phyloP scores from a whole-genome alignment of 2,329 filamentous ascomycete genomes.

The Mollisiaceae sp. region DNA sequence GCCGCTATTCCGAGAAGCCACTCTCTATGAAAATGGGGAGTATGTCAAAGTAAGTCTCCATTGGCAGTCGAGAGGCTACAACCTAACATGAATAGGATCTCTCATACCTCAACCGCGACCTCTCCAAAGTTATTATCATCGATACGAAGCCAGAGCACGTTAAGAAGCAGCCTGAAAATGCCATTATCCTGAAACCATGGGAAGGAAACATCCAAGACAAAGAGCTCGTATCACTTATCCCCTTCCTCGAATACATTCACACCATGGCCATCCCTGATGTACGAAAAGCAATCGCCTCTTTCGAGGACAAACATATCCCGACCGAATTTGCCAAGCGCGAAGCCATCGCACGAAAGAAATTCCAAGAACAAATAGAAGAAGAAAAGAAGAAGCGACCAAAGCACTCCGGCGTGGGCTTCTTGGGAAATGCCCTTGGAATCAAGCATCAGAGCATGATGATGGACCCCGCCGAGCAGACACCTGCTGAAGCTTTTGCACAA shows the following conservation, averaged over 20 bases:
- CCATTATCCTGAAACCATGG: constrained; percentile 91
- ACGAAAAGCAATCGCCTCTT: constrained; percentile 83
- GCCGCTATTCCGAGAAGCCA: constrained; percentile 95
- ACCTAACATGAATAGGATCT: constrained; percentile 69
- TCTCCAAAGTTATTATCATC: constrained; percentile 93
- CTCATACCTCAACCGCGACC: constrained; percentile 94
- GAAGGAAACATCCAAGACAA: constrained; percentile 81
- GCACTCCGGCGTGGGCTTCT: constrained; percentile 67
- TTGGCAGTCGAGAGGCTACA: not conserved
- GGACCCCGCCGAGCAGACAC: constrained; percentile 65
- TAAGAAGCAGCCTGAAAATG: constrained; percentile 92
- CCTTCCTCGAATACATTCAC: constrained; percentile 96
- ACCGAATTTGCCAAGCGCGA: constrained; percentile 89
- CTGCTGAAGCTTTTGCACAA: constrained; percentile 79
- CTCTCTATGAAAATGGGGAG: constrained; percentile 93
- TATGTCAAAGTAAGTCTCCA: constrained; percentile 79
- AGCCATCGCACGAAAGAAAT: constrained; percentile 81
- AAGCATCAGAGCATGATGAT: constrained; percentile 73
- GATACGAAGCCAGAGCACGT: constrained; percentile 86
- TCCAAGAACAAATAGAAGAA: constrained; percentile 76
- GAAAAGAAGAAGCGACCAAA: constrained; percentile 68
- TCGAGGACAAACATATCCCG: constrained; percentile 88
- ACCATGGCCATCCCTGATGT: constrained; percentile 92
- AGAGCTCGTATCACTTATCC: constrained; percentile 86
- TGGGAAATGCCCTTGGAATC: constrained; percentile 77